Conservation (phyloP, 2,329 filamentous ascomycete genomes). For the Acarospora socialis region DNA sequence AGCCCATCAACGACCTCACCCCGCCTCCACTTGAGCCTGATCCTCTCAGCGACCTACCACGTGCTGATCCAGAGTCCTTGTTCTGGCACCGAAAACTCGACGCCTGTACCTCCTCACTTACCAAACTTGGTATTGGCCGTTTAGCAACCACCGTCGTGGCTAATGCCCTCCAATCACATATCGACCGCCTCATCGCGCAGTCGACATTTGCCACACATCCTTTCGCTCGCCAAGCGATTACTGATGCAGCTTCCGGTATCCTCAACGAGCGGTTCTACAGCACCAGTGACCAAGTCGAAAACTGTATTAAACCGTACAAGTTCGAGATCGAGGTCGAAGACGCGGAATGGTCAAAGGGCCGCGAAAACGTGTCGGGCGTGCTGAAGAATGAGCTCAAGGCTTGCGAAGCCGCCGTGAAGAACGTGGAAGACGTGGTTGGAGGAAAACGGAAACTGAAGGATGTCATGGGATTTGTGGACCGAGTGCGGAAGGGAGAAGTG, state of each 20-base stretch:
- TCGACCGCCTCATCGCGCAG: conserved; percentile 61
- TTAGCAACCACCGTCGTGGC: conserved; percentile 86
- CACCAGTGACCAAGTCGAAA: conserved; percentile 94
- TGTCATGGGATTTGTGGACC: conserved; percentile 82
- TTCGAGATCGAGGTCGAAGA: conserved; percentile 94
- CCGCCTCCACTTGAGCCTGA: conserved; percentile 53
- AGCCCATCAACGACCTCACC: conserved; percentile 73
- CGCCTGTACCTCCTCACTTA: conserved; percentile 75
- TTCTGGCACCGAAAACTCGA: conserved; percentile 95
- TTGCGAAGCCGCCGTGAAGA: conserved; percentile 64
- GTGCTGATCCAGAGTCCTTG: conserved; percentile 66
- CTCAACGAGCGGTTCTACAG: conserved; percentile 91
- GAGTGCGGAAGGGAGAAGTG: conserved; percentile 72
- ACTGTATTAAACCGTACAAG: conserved; percentile 98
- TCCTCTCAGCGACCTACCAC: conserved; percentile 62
- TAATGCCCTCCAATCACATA: conserved; percentile 68
- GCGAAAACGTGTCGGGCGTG: conserved; percentile 66
- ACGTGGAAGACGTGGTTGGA: conserved; percentile 63
- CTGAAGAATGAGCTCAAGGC: conserved; percentile 79
- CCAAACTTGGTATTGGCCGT: conserved; percentile 84
- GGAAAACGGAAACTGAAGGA: conserved; percentile 75
- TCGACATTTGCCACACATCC: conserved; percentile 85
- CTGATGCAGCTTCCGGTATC: conserved; percentile 76
- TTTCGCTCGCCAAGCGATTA: conserved; percentile 84
- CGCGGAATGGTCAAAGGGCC: conserved; percentile 70